phyloP scores from a whole-genome alignment of 2,329 filamentous ascomycete genomes.

The Parascedosporium putredinis region DNA sequence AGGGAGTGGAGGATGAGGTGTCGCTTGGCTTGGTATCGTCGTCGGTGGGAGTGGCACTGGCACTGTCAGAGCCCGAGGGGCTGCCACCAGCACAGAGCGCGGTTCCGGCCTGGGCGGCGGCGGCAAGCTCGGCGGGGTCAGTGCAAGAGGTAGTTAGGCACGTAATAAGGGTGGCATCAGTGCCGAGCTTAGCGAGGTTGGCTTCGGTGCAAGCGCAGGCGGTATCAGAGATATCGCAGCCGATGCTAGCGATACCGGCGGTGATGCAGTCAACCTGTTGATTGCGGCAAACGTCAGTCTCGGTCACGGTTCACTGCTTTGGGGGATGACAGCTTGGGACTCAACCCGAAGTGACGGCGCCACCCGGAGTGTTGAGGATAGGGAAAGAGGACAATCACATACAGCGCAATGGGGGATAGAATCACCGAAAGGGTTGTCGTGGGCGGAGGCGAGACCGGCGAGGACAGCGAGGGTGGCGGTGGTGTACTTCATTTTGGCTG shows the following conservation, averaged over 20 bases:
- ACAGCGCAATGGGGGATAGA: conserved; percentile 8
- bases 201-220: conserved; percentile 18
- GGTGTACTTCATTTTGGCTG: conserved; percentile 8
- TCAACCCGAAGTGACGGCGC: too few relatives aligned
- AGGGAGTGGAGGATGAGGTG: not conserved
- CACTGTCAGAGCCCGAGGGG: not conserved
- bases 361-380: not conserved
- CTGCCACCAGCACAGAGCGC: not conserved
- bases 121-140: not conserved
- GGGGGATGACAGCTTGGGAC: too few relatives aligned
- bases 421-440: conserved; percentile 20
- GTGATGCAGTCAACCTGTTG: conserved; percentile 15
- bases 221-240: conserved; percentile 18
- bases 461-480: conserved; percentile 5
- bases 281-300: too few relatives aligned
- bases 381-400: not conserved
- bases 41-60: not conserved
- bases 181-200: conserved; percentile 14
- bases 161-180: not conserved
- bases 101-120: not conserved
- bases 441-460: conserved; percentile 15
- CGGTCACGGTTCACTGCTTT: too few relatives aligned
- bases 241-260: conserved; percentile 16
- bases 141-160: conserved; percentile 5
- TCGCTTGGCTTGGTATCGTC: not conserved